Base-by-base conservation (phyloP, 2,329 filamentous ascomycete species). In the Passalora sequoiae region DNA sequence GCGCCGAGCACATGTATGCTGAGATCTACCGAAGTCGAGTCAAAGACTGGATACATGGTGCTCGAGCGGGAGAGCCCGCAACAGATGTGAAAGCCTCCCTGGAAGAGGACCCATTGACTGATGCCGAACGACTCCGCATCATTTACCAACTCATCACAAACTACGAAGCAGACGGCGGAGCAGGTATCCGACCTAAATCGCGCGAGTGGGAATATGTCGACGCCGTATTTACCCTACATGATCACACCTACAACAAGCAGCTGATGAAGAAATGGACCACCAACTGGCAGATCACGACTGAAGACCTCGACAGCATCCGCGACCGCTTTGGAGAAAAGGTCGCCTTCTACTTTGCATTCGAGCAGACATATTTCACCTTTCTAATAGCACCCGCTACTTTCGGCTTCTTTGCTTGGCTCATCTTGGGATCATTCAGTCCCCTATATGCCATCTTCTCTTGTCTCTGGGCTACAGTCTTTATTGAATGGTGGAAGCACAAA, bases 401-500 rank as follows among this genome's bases (percentile, higher is more conserved):
- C 55, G 91, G 91, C 3, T 73, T 86, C 29, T 73, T 77, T 1
- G 78, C 84, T 9, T 96, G 88, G 86, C 65, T 89, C 21, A 70
- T 94, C n/a, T 72, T 95, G 0, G 88, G 88, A 6, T 78, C 84
- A 44, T 97, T 89, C 67, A 95, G 89, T 1, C 78, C 81, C 44
- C 66, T 89, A 38, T 96, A 94, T 57, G 86, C 85, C 10, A 65
- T 89, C 1, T 74, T 83, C 32, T 89, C 83, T 60, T 84, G 81
- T 24, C 69, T 95, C n/a, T 95, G 89, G 87, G 84, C 84, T 44
- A 81, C 92, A 2, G 71, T 91, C 36, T 96, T 96, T 61, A 84
- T 94, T 44, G 91, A 97, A 63, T 95, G 86, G 66, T 97, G 91
- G 91, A 95, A 94, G 69, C 84, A 91, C 58, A 87, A 94, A 64